Base-by-base conservation (phyloP, 306 rosid species). In the Vigna nakashimae region DNA sequence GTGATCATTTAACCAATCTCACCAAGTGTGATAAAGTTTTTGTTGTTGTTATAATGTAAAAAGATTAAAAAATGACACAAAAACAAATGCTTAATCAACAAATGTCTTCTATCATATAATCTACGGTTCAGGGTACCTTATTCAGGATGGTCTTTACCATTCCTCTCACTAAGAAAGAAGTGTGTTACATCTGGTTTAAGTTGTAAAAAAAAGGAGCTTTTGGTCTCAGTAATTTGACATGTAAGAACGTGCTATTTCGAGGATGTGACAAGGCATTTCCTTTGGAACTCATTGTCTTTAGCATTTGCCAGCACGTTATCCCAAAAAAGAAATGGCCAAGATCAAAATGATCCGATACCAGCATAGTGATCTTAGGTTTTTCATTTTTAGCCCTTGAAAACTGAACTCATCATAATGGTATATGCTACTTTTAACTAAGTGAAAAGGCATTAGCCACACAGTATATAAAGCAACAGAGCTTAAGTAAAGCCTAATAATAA, bases 391-490 rank as follows among this genome's bases (percentile, higher is more conserved):
- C 0, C 16, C 4, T 11, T 11, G 15, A 2, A 45, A 45, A 11
- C 12, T 45, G 16, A 45, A 45, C 50, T 45, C 50, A 12, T 45
- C 50, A 45, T 45, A 45, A 45, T 10, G 50, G 4, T 45, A 43
- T 10, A 43, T 43, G 50, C 50, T 45, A 45, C 50, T 45, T 43
- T 45, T 12, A 45, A 45, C 50, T 14, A 12, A 45, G 12, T 45
- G 50, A 11, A 14, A 11, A 45, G 50, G 50, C 50, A 45, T 45
- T 45, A 45, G 49, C 66, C 52, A 67, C 79, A 69, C 63, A 43
- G 65, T 60, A 69, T 77, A 60, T 73, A 78, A 72, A 53, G 81
- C 71, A 79, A 79, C 66, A 50, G 18, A 69, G 34, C 51, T 65
- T 56, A 73, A 60, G 36, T 74, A 78, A 49, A 69, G 8, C 82